Evolutionary conservation across 2,329 filamentous ascomycete species (phyloP), one percentile per base, ranked within the genome.

Genomic region (Scorias spongiosa): DNA sequence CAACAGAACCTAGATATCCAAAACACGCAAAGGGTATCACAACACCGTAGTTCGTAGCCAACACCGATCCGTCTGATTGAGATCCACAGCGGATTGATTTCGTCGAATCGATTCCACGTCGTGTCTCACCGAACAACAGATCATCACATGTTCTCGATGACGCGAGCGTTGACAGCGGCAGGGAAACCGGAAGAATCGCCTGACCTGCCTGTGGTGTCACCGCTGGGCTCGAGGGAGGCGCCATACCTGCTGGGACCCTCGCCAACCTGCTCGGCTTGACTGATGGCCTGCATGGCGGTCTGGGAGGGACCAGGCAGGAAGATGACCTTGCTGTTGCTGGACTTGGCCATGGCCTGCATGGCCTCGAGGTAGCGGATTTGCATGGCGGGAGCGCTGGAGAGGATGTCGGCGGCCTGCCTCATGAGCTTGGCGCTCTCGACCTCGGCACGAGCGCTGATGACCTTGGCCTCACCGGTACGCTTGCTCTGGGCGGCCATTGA

Each of bases 401-500:
- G 66, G 54, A 96, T 95, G 61, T 98, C 89, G 63, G 91, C 91
- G 32, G 91, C 89, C 67, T 91, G 66, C 42, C 72, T 76, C 84
- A 85, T 93, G 60, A 96, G 71, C 67, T 95, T 95, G 66, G 91
- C 89, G 43, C 81, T 80, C 67, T 98, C 91, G 60, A 98, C 91
- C 54, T 98, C 91, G 29, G 91, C 91, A 63, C 91, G 85, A 50
- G 91, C 91, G 46, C 87, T 87, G 61, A 98, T 96, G 62, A 98
- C 86, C 74, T 98, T 98, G 69, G 82, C 87, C 67, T 98, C 91
- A 68, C 91, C 91, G 45, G 95, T 94, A 54, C 91, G 82, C 81
- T 96, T 96, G 71, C 82, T 86, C 74, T 98, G 91, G 2, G 91
- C 91, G 34, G 91, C 91, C 91, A 98, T 96, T 60, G 85, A 93